Evolutionary conservation across 1,284 basidiomycete species (phyloP).

Genomic region (Nidula niveotomentosa): DNA sequence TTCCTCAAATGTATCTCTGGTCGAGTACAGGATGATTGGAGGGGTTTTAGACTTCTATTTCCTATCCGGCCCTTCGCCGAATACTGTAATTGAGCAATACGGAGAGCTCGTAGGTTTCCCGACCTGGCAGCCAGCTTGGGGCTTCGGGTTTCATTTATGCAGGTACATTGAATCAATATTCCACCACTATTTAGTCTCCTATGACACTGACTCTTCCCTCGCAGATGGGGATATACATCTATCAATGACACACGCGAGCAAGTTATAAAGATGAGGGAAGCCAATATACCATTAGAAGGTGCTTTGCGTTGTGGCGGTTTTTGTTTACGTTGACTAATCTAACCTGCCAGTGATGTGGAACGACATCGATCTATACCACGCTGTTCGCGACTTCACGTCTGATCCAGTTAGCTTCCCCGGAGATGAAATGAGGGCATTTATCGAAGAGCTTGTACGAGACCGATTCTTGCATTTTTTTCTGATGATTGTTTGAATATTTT

Average conservation of each 20-base stretch:
- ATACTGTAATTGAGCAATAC: conserved; percentile 69
- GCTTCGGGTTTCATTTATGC: conserved; percentile 73
- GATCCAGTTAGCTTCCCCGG: conserved; percentile 65
- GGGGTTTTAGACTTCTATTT: conserved; percentile 74
- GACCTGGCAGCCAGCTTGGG: conserved; percentile 68
- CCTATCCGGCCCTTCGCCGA: conserved; percentile 66
- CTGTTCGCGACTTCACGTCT: conserved; percentile 66
- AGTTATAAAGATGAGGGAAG: conserved; percentile 59
- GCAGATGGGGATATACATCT: conserved; percentile 55
- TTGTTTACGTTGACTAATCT: conserved; percentile 5
- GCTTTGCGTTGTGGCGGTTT: conserved; percentile 1
- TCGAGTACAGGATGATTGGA: conserved; percentile 64
- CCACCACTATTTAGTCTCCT: background rate
- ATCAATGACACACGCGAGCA: conserved; percentile 47
- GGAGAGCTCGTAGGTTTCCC: conserved; percentile 58
- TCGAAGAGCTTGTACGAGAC: conserved; percentile 52
- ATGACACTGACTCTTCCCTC: conserved; percentile 10
- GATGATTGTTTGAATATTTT: background rate
- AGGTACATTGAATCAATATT: conserved; percentile 32
- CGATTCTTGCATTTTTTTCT: too few species aligned
- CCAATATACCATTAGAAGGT: conserved; percentile 69
- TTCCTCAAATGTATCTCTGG: conserved; percentile 46
- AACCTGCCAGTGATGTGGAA: conserved; percentile 63
- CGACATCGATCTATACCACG: conserved; percentile 74
- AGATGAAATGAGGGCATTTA: conserved; percentile 61